Conservation (phyloP, 1,139 yeast species). For the Yamadazyma triangularis region DNA sequence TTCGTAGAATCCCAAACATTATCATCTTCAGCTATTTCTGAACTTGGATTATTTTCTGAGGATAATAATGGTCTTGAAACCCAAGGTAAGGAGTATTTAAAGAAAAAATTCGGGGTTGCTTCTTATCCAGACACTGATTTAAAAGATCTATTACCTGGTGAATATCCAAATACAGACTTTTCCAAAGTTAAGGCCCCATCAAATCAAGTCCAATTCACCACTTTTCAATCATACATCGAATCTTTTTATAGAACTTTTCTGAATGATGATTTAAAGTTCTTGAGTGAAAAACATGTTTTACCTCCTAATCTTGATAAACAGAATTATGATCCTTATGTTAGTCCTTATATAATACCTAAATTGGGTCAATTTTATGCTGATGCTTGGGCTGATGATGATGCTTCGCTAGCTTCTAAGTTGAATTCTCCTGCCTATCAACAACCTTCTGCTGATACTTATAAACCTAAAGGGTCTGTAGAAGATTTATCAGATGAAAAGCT, state of each 20-base stretch:
- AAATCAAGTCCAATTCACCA: conserved; percentile 88
- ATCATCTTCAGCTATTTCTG: conserved; percentile 60
- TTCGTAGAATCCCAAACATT: conserved; percentile 70
- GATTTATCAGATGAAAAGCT: conserved; percentile 58
- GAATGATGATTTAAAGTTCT: conserved; percentile 77
- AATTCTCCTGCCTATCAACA: conserved; percentile 35
- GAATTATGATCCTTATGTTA: conserved; percentile 60
- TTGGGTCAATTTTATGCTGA: conserved; percentile 79
- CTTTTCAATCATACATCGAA: conserved; percentile 82
- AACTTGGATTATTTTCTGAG: conserved; percentile 65
- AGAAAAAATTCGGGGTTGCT: conserved; percentile 80
- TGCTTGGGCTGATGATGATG: conserved; percentile 83
- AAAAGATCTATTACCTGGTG: conserved; percentile 76
- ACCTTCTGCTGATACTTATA: conserved; percentile 40
- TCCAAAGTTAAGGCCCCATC: conserved; percentile 76
- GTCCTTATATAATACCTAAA: conserved; percentile 76
- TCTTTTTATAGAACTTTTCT: conserved; percentile 73
- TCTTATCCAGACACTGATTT: conserved; percentile 81
- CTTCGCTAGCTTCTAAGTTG: conserved; percentile 37
- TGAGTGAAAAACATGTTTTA: conserved; percentile 55
- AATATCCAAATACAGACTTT: conserved; percentile 81
- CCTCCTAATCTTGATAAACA: conserved; percentile 48
- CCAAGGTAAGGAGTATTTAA: conserved; percentile 68
- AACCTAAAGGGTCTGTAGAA: conserved; percentile 61
- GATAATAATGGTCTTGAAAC: conserved; percentile 49